These are phyloP conservation scores for Bisporella sp. DNA, from an alignment of 2,329 filamentous ascomycete species.

Conservation along the genomic window DNA sequence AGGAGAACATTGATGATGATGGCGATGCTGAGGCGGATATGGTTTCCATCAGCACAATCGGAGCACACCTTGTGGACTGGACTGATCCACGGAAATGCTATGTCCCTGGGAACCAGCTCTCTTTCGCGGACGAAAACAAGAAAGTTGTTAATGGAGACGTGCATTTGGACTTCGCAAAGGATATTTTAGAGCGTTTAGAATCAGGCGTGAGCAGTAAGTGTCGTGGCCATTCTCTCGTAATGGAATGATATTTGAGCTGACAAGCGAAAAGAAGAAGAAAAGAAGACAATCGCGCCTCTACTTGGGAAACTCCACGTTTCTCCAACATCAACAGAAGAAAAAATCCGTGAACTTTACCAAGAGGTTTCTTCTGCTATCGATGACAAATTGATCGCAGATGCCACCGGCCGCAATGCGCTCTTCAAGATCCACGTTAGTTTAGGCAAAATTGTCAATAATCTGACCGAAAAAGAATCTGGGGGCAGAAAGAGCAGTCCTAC, in stretches of 20 bases:
- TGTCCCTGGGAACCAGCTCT: constrained; percentile 36
- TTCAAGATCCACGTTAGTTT: constrained; percentile 63
- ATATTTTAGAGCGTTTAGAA: constrained; percentile 68
- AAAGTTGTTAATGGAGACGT: constrained; percentile 67
- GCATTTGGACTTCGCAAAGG: constrained; percentile 70
- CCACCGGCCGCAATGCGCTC: constrained; percentile 54
- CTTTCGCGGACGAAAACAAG: constrained; percentile 46
- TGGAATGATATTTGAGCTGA: background rate
- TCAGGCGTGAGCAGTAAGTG: constrained; percentile 57
- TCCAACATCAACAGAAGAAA: constrained; percentile 53
- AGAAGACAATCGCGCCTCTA: constrained; percentile 71
- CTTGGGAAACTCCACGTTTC: constrained; percentile 78
- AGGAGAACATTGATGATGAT: constrained; percentile 64
- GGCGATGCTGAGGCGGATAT: constrained; percentile 71
- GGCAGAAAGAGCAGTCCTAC: constrained; percentile 30
- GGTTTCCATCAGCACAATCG: constrained; percentile 71
- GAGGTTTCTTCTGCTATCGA: constrained; percentile 58
- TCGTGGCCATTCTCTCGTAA: constrained; percentile 3
- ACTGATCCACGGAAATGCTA: constrained; percentile 82
- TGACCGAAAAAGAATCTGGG: constrained; percentile 37
- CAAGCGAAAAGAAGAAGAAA: constrained; percentile 63
- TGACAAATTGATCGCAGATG: constrained; percentile 50
- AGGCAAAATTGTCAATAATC: constrained; percentile 58
- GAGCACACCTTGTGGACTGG: constrained; percentile 85
- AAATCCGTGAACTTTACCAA: constrained; percentile 50